Evolutionary conservation across 2,329 filamentous ascomycete genomes (phyloP).

Genomic region (Plectosphaerella plurivora): DNA sequence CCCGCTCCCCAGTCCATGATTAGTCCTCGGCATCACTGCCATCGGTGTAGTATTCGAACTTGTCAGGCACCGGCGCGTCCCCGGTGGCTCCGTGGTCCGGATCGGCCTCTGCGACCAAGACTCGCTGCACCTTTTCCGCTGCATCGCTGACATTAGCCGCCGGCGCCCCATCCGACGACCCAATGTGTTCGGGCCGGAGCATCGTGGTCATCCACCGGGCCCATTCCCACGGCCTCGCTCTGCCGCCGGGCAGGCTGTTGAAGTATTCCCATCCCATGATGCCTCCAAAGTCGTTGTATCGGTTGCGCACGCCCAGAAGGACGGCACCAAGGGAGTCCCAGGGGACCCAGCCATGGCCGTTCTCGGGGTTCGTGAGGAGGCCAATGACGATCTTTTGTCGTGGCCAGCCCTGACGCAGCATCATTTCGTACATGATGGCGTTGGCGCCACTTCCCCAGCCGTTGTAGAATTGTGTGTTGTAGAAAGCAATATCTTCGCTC

Average conservation of each 20-base stretch:
- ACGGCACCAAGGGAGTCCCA: slow-evolving; percentile 42
- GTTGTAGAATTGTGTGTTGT: slow-evolving; percentile 92
- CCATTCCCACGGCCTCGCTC: slow-evolving; percentile 70
- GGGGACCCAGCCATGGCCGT: slow-evolving; percentile 55
- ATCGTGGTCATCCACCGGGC: slow-evolving; percentile 59
- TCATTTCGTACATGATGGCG: slow-evolving; percentile 43
- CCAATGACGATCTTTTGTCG: slow-evolving; percentile 73
- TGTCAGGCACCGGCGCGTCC: slow-evolving; percentile 19
- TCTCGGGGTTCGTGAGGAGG: slow-evolving; percentile 71
- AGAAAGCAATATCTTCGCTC: slow-evolving; percentile 69
- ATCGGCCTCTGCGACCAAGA: slow-evolving; percentile 16
- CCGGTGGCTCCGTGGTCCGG: slow-evolving; percentile 19
- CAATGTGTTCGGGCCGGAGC: slow-evolving; percentile 21
- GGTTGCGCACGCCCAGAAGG: slow-evolving; percentile 32
- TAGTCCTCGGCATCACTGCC: slow-evolving; percentile 5
- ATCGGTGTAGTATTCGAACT: slow-evolving; percentile 31
- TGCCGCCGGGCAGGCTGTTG: slow-evolving; percentile 67
- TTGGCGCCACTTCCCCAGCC: slow-evolving; percentile 65
- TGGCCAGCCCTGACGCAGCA: slow-evolving; percentile 62
- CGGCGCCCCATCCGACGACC: not conserved
- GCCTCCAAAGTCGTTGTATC: slow-evolving; percentile 71
- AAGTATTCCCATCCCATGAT: slow-evolving; percentile 97
- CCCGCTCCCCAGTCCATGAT: not conserved
- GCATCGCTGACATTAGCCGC: not conserved
- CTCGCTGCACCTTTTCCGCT: slow-evolving; percentile 8